These are phyloP conservation scores for Aspergillus leporis DNA, from an alignment of 495 filamentous ascomycete species.

Conservation along the genomic window DNA sequence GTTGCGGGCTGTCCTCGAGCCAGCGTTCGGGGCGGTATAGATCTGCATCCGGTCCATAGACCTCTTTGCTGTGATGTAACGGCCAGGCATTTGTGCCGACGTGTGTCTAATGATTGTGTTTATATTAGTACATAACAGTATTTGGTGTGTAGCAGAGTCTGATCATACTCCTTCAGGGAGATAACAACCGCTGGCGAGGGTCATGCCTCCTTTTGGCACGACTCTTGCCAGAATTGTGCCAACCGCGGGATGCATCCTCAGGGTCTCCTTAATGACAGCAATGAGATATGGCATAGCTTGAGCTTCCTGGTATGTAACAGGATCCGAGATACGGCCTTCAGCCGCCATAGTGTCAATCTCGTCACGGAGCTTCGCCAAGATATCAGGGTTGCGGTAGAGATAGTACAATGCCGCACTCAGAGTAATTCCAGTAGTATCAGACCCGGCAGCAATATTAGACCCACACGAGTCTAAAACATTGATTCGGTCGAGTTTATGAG, in stretches of 20 bases:
- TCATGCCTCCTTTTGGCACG: slow-evolving; percentile 17
- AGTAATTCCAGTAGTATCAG: slow-evolving; percentile 35
- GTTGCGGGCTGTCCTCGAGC: slow-evolving; percentile 42
- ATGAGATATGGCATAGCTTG: slow-evolving; percentile 24
- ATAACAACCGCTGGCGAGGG: slow-evolving; percentile 16
- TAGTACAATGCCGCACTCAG: slow-evolving; percentile 35
- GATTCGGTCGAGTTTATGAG: not conserved
- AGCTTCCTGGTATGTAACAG: slow-evolving; percentile 8
- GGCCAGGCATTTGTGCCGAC: slow-evolving; percentile 54
- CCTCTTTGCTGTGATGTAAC: slow-evolving; percentile 46
- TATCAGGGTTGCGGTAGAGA: slow-evolving; percentile 24
- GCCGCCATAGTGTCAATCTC: slow-evolving; percentile 24
- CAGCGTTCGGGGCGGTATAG: slow-evolving; percentile 61
- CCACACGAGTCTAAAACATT: not conserved
- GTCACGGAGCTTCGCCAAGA: slow-evolving; percentile 19
- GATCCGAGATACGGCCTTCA: slow-evolving; percentile 12
- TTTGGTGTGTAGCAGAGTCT: not conserved
- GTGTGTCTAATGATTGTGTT: slow-evolving; percentile 7
- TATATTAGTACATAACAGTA: not conserved
- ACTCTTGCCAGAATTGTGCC: slow-evolving; percentile 19
- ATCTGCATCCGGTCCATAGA: slow-evolving; percentile 61
- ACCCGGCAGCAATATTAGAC: slow-evolving; percentile 36
- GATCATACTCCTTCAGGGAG: slow-evolving; percentile 32
- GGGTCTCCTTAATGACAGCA: slow-evolving; percentile 45
- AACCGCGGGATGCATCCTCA: slow-evolving; percentile 34